Conservation (phyloP, 306 rosid species). For the Medicago truncatula region MtrunA17r5.0-ANR NC_053045.1:1273001-1273500, state of each 20-base stretch:
- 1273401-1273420: not conserved
- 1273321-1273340: not conserved
- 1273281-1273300: not conserved
- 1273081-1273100: not conserved
- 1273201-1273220: not conserved
- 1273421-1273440: constrained; percentile 13
- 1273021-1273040: constrained; percentile 2
- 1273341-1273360: not conserved
- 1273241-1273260: not conserved
- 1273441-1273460: constrained; percentile 1
- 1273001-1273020: constrained; percentile 8
- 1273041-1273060: constrained; percentile 17
- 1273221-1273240: not conserved
- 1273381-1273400: not conserved
- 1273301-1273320: not conserved
- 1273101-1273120: not conserved
- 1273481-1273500: constrained; percentile 8
- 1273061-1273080: constrained; percentile 8
- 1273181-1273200: not conserved
- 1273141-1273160: not conserved
- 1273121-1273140: not conserved
- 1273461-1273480: constrained; percentile 4
- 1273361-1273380: not conserved
- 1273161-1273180: not conserved
- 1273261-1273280: not conserved